Evolutionary conservation across 2,329 filamentous ascomycete species (phyloP).

Genomic region (Alternaria gaisen): DNA sequence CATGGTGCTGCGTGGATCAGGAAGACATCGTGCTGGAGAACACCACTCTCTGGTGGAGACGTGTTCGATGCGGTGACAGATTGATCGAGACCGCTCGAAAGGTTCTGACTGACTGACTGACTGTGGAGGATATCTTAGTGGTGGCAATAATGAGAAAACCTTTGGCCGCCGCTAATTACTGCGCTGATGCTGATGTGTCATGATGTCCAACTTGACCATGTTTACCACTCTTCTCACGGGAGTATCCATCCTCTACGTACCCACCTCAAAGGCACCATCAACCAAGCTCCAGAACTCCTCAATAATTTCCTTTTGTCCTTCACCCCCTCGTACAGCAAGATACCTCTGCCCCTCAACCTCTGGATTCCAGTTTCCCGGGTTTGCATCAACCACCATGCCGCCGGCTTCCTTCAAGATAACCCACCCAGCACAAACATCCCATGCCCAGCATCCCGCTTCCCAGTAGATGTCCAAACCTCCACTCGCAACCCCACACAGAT

Average conservation of each 20-base stretch:
- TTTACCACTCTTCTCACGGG: neutral
- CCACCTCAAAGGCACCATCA: slow-evolving; percentile 57
- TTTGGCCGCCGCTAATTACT: slow-evolving; percentile 36
- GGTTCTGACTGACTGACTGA: slow-evolving; percentile 34
- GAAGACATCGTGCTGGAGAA: slow-evolving; percentile 34
- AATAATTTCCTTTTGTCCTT: slow-evolving; percentile 57
- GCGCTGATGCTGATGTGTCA: slow-evolving; percentile 15
- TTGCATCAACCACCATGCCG: slow-evolving; percentile 75
- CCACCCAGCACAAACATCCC: slow-evolving; percentile 87
- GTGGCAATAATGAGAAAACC: slow-evolving; percentile 43
- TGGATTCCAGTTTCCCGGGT: slow-evolving; percentile 74
- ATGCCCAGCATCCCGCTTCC: slow-evolving; percentile 86
- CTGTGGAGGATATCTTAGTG: slow-evolving; percentile 34
- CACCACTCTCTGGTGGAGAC: slow-evolving; percentile 31
- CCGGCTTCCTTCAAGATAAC: slow-evolving; percentile 78
- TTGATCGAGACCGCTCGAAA: slow-evolving; percentile 41
- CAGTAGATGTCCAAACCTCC: slow-evolving; percentile 79
- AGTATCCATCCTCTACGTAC: slow-evolving; percentile 22
- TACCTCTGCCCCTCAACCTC: slow-evolving; percentile 66
- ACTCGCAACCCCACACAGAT: slow-evolving; percentile 75
- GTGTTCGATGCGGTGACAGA: slow-evolving; percentile 31
- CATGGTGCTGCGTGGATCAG: slow-evolving; percentile 33
- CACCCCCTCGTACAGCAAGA: slow-evolving; percentile 57
- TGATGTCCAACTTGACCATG: neutral
- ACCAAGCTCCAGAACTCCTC: slow-evolving; percentile 61